These are phyloP conservation scores for Fusarium miscanthi DNA, from an alignment of 2,329 filamentous ascomycete species.

Conservation along the genomic window DNA sequence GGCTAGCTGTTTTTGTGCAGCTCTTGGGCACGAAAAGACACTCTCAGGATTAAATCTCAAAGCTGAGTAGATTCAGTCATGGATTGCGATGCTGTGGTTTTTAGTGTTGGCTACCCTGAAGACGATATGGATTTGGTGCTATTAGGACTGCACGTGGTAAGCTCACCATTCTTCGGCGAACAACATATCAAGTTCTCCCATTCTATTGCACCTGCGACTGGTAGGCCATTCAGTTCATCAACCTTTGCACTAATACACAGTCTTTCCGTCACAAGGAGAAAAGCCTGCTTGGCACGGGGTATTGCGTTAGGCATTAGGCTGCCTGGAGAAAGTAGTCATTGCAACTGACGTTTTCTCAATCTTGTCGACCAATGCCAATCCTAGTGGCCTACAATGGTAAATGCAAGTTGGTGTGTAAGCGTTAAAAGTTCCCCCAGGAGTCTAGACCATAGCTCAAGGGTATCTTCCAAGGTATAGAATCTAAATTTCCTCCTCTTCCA, in stretches of 20 bases:
- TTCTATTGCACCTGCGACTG: no score
- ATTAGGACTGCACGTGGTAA: not conserved
- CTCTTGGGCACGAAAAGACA: not conserved
- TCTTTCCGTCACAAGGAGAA: not conserved
- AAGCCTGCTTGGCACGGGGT: not conserved
- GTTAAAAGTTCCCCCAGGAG: not conserved
- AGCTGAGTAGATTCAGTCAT: not conserved
- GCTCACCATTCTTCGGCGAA: not conserved
- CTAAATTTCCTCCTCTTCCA: not conserved
- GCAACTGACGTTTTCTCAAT: not conserved
- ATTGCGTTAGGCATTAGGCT: not conserved
- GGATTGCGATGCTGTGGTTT: not conserved
- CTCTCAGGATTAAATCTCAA: not conserved
- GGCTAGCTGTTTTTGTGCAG: not conserved
- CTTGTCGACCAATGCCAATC: not conserved
- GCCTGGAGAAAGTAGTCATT: not conserved
- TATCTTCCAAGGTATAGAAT: not conserved
- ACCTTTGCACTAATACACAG: not conserved
- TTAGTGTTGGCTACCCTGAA: not conserved
- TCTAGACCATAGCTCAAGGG: not conserved
- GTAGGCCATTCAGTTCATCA: not conserved
- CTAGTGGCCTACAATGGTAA: not conserved
- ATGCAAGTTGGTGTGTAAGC: not conserved
- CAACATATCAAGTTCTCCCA: not conserved
- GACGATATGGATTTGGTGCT: not conserved